Conservation (phyloP, 2,329 filamentous ascomycete genomes). For the Exophiala sideris region DNA sequence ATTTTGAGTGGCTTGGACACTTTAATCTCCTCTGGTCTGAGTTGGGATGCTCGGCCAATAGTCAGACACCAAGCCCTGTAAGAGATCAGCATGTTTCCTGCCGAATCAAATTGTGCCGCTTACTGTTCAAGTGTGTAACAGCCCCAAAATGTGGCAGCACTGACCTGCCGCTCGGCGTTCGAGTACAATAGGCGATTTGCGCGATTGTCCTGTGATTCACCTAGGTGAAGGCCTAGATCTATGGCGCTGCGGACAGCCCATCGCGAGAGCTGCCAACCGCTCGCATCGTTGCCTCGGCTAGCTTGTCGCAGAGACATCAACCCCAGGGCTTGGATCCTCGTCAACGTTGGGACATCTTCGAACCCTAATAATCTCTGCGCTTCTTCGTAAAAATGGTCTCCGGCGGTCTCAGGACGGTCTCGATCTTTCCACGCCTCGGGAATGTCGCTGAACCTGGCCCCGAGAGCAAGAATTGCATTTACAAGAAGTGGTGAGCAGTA, state of each 20-base stretch:
- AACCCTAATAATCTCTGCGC: constrained; percentile 18
- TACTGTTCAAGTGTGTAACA: constrained; percentile 11
- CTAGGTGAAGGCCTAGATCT: constrained; percentile 1
- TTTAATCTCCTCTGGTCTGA: neutral
- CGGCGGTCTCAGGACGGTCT: constrained; percentile 35
- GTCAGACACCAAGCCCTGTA: constrained; percentile 1
- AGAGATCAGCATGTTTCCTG: neutral
- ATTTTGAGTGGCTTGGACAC: constrained; percentile 4
- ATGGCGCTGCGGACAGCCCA: constrained; percentile 3
- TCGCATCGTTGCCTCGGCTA: constrained; percentile 8
- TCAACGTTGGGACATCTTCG: constrained; percentile 35
- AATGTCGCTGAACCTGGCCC: constrained; percentile 35
- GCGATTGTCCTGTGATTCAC: neutral
- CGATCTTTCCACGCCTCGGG: constrained; percentile 33
- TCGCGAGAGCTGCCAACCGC: constrained; percentile 7
- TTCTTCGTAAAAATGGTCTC: constrained; percentile 28
- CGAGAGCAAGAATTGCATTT: constrained; percentile 36
- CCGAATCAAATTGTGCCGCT: neutral
- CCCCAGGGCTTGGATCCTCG: constrained; percentile 37
- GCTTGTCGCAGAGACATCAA: constrained; percentile 29
- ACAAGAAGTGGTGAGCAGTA: constrained; percentile 26
- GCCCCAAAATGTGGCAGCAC: constrained; percentile 9
- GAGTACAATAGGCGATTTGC: neutral
- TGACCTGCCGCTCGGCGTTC: constrained; percentile 1
- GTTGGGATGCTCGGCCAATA: neutral